Base-by-base conservation (phyloP, 495 filamentous ascomycete species). In the Xylaria castorea region DNA sequence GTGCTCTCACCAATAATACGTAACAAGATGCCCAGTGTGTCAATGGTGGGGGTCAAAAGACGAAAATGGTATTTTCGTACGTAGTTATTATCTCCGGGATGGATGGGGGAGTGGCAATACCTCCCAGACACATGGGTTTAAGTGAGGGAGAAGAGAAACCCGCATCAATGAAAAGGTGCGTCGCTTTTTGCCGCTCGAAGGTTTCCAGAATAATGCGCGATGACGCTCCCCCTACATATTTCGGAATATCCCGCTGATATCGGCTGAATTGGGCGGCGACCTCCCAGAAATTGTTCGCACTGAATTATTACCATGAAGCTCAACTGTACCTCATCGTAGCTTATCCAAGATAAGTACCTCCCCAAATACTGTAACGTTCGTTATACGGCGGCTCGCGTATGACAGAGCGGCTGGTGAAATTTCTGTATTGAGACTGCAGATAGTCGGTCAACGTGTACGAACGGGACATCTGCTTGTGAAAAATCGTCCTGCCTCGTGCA, bases 131-230 rank as follows among this genome's bases (percentile, higher is more conserved):
- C 18, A 40, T 22, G 34, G 12, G 38, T 20, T 38, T 11, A 1
- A 4, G 38, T 42, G 25, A 48, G 44, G 20, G 27, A 38, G 14
- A 55, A 32, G 32, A 40, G 18, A n/a, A 27, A 30, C 27, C 44
- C 32, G 30, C 66, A 12, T 34, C 30, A 34, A 70, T 61, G 55
- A 22, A 50, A 16, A 51, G 44, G 38, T 71, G 44, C 58, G 22
- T 64, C 30, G 58, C n/a, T 22, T 53, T 53, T 71, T 12, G 34
- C 58, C 34, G 44, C 70, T 32, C 61, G 70, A 71, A 71, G 58
- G 5, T 48, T 71, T 66, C 61, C 32, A 71, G 61, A 66, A 66
- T 42, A 55, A 71, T 51, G 68, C 67, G 25, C 20, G 68, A 70
- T 70, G 68, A 70, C 57, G 38, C 67, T 2, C 25, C n/a, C 67